Evolutionary conservation across 305 asterid genomes (phyloP), one percentile per base, ranked within the genome.

Genomic region (Petunia hybrid): DNA sequence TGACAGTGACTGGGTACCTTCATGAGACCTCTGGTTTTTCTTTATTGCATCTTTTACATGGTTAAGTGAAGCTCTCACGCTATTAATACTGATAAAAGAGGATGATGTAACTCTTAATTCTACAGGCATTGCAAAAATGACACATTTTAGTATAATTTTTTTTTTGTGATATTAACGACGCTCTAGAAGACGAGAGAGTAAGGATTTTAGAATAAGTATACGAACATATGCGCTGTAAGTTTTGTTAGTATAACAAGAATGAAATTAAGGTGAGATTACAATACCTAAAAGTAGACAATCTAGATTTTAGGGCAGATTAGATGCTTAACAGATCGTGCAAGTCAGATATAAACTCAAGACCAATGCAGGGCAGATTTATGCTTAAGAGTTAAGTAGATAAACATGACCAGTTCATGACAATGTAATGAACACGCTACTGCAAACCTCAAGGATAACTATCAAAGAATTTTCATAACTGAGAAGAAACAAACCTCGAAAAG

Each of bases 1-100:
- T 59, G 99, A 97, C 88, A 97, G 98, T 87, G 99, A 97, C 70
- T 97, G 99, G 99, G 99, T 94, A 92, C 53, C 80, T 70, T 81
- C 75, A 60, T 74, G 48, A 43, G 22, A 46, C 64, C 0, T 48
- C 14, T 71, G 38, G 14, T 51, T 74, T 36, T 73, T 16, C 74
- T 66, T 65, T 41, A 53, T 40, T 66, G n/a, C 12, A 53, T 42
- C 35, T 45, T 31, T 60, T 51, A 48, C 7, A 36, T 73, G 14
- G 64, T 46, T 73, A 51, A 53, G 51, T 73, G 63, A 73, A 6
- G 36, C 35, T 51, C 77, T 48, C 63, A 51, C 61, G 31, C 46
- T 2, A 36, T 51, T 48, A 74, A 14, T 74, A 53, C 64, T 48
- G 31, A 35, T 62, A 53, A 36, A 13, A 6, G 53, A 74, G 46